Percentiles rank a stretch among this genome's conserved stretches.
Evolutionary conservation across 345 rosid species (phyloP).

Genomic region (Sonneratia caseolaris): DNA sequence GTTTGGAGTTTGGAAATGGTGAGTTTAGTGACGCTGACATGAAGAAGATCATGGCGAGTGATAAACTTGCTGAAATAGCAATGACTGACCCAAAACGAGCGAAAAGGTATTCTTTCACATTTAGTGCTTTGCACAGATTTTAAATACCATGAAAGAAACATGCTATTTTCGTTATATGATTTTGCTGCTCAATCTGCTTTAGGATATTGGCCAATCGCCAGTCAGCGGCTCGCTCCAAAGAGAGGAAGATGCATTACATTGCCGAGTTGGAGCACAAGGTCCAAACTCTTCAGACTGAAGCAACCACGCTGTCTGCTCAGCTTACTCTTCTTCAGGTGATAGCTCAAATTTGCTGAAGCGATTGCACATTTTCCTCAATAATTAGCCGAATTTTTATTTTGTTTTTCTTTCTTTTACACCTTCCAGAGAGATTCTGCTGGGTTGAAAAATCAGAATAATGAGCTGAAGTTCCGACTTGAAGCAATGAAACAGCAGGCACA

Average conservation of each 20-base stretch:
- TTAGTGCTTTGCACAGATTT: background rate
- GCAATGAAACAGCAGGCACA: conserved; percentile 59
- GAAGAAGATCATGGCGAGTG: conserved; percentile 65
- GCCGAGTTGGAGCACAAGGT: conserved; percentile 90
- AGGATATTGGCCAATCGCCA: conserved; percentile 48
- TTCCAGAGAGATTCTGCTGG: conserved; percentile 43
- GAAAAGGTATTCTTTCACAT: conserved; percentile 43
- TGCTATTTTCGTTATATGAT: background rate
- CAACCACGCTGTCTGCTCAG: conserved; percentile 85
- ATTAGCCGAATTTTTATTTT: background rate
- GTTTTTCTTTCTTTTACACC: background rate
- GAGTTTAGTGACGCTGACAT: conserved; percentile 56
- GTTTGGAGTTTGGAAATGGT: conserved; percentile 60
- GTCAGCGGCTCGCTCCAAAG: conserved; percentile 95
- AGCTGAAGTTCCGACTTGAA: conserved; percentile 52
- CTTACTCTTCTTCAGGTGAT: conserved; percentile 74
- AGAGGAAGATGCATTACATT: conserved; percentile 89
- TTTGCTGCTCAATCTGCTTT: background rate
- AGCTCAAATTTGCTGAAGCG: background rate
- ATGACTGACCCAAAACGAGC: conserved; percentile 74
- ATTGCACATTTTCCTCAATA: background rate
- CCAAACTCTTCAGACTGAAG: conserved; percentile 81
- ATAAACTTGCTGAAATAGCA: conserved; percentile 72
- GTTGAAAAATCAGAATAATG: conserved; percentile 39
- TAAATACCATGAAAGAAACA: background rate